Base-by-base conservation (phyloP, 352 stramenopile genomes). In the Globisporangium canariense region DNA sequence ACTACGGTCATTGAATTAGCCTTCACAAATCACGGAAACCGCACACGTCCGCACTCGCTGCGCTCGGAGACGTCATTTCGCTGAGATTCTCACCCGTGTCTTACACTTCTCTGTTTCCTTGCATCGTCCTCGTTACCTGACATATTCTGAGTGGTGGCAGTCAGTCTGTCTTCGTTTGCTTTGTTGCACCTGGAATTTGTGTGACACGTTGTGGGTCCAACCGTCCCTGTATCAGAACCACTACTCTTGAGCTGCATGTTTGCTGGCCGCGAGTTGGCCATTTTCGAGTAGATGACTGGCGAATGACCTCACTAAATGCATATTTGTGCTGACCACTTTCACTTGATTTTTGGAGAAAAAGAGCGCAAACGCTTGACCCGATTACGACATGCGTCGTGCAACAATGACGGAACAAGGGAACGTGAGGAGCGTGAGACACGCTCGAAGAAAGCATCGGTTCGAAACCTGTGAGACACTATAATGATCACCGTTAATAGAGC, bases 171-270 rank as follows among this genome's bases (percentile, higher is more conserved):
- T 25, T 25, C 22, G 22, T 45, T 38, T 38, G 2, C 36, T 11
- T 40, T 40, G 36, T 56, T 56, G 50, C 50, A 56, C 50, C 50
- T 56, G 50, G 50, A 56, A 56, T 38, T 40, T 56, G 13, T 56
- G 50, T 41, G 50, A 56, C 50, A 56, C 50, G n/a, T 56, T 36
- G 22, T 30, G 25, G 13, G 11, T 34, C 1, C 11, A 14, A 28
- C 22, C 13, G 49, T 54, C 49, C n/a, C 5, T 20, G 50, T 41
- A 41, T 56, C 50, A 40, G 47, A 40, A 14, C 5, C 2, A 55
- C 34, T 2, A 7, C 25, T 40, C n/a, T 16, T 3, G 8, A 38
- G 1, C 22, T 30, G 25, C 49, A 55, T 55, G 32, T 1, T 38
- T 5, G 14, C 50, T 56, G 50, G 3, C 28, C 50, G 36, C 36